Conservation (phyloP, 257 asterid genomes). For the Solanum phureja region DNA sequence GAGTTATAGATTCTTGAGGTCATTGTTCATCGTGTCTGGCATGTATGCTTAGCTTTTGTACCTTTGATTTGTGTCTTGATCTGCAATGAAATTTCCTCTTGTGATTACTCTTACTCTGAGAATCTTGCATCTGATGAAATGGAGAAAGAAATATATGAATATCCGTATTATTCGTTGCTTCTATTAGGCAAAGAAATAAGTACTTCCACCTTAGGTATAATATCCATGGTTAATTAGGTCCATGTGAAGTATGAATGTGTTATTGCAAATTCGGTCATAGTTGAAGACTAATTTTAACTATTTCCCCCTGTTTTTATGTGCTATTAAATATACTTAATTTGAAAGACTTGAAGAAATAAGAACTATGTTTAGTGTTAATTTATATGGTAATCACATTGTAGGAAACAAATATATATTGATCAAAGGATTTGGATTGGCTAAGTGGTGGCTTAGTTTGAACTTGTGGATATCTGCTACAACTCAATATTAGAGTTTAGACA, state of each 20-base stretch:
- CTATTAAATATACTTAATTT: no score
- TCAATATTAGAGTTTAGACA: neutral
- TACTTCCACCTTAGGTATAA: no score
- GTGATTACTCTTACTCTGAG: neutral
- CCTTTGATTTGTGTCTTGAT: slow-evolving; percentile 8
- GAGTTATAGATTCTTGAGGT: slow-evolving; percentile 4
- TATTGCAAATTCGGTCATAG: neutral
- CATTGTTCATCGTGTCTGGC: neutral
- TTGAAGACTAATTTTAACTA: no score
- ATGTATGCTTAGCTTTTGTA: slow-evolving; percentile 3
- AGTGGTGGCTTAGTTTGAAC: neutral
- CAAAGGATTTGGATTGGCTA: neutral
- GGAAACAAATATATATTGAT: neutral
- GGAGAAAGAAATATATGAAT: no score
- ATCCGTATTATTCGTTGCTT: no score
- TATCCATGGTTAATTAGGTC: neutral
- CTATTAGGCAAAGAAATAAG: no score
- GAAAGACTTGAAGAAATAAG: neutral
- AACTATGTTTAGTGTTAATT: neutral
- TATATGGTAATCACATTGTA: neutral
- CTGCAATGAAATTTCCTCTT: slow-evolving; percentile 14
- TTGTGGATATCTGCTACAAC: neutral
- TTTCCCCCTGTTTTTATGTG: neutral
- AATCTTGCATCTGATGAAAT: neutral
- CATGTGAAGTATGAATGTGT: neutral